phyloP scores from a whole-genome alignment of 1,284 basidiomycete genomes.

The Heterobasidion parviporum region DNA sequence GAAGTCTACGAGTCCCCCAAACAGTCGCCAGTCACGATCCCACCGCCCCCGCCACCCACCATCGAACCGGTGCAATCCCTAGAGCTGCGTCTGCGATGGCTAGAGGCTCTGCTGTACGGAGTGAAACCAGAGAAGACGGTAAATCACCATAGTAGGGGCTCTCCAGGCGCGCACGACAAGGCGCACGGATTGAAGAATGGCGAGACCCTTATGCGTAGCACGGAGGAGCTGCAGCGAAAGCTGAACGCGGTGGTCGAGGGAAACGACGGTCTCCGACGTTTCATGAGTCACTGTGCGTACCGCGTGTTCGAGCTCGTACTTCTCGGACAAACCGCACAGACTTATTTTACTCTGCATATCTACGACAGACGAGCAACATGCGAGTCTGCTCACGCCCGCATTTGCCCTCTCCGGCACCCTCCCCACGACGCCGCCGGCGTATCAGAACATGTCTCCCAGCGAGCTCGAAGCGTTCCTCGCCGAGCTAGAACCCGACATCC shows the following conservation, averaged over 20 bases:
- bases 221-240: slow-evolving; percentile 50
- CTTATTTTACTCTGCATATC: slow-evolving; percentile 1
- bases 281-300: slow-evolving; percentile 63
- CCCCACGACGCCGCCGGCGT: slow-evolving; percentile 40
- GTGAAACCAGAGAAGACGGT: slow-evolving; percentile 21
- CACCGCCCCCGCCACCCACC: slow-evolving; percentile 25
- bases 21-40: not conserved
- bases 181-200: slow-evolving; percentile 31
- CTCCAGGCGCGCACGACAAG: slow-evolving; percentile 25
- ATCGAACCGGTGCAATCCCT: slow-evolving; percentile 61
- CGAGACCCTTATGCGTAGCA: slow-evolving; percentile 47
- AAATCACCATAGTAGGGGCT: slow-evolving; percentile 1
- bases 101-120: slow-evolving; percentile 67
- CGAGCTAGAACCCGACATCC: slow-evolving; percentile 76
- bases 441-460: slow-evolving; percentile 52
- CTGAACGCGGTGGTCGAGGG: slow-evolving; percentile 48
- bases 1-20: slow-evolving; percentile 12
- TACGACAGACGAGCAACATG: slow-evolving; percentile 61
- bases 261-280: slow-evolving; percentile 64
- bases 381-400: slow-evolving; percentile 59
- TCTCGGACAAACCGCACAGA: not conserved
- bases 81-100: slow-evolving; percentile 65
- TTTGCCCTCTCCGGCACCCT: slow-evolving; percentile 59
- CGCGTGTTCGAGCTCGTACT: not conserved
- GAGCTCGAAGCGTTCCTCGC: slow-evolving; percentile 62